phyloP scores from a whole-genome alignment of 2,329 filamentous ascomycete genomes.

The Cladosporium colombiae region DNA sequence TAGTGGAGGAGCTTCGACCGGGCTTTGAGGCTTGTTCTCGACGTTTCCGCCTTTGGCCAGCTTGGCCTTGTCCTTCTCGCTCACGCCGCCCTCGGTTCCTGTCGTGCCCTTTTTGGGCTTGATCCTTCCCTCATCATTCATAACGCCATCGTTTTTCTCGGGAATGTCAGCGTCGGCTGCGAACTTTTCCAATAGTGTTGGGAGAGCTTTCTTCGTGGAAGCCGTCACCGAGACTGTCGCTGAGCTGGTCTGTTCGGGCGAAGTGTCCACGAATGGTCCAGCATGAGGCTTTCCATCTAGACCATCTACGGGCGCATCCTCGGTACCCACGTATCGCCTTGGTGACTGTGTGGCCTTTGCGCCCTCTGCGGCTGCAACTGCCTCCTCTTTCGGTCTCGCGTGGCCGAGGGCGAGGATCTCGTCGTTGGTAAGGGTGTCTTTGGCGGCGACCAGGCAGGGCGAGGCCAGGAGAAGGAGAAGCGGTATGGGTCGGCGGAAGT shows the following conservation, averaged over 20 bases:
- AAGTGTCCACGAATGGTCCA: conserved; percentile 71
- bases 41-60: conserved; percentile 65
- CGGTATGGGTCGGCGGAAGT: conserved; percentile 51
- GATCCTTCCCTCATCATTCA: conserved; percentile 80
- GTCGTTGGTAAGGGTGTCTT: conserved; percentile 29
- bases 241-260: conserved; percentile 30
- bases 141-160: conserved; percentile 73
- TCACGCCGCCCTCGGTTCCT: conserved; percentile 86
- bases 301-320: conserved; percentile 87
- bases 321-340: conserved; percentile 55
- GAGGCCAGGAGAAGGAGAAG: conserved; percentile 58
- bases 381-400: conserved; percentile 14
- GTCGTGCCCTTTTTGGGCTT: conserved; percentile 82
- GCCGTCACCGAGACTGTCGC: conserved; percentile 34
- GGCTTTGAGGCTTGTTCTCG: conserved; percentile 76
- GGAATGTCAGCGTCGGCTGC: conserved; percentile 52
- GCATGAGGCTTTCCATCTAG: conserved; percentile 91
- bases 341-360: conserved; percentile 31
- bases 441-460: conserved; percentile 58
- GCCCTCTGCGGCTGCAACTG: conserved; percentile 4
- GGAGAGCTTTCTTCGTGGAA: conserved; percentile 35
- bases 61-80: conserved; percentile 77
- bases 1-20: conserved; percentile 80
- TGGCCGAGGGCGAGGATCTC: conserved; percentile 31
- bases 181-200: conserved; percentile 36